Evolutionary conservation across 306 rosid genomes (phyloP).

Genomic region (Malus fusca): DNA sequence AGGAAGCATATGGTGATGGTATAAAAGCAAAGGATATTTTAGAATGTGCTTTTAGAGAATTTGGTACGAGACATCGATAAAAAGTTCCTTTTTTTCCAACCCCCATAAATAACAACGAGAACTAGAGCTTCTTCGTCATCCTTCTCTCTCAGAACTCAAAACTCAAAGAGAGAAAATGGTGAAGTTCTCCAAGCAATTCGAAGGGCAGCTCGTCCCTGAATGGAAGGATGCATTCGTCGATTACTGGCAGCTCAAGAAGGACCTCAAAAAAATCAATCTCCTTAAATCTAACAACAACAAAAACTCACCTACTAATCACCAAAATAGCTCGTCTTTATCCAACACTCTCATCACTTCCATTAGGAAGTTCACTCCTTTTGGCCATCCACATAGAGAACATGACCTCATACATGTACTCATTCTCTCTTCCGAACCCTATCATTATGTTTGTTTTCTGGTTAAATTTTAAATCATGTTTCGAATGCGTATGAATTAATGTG

Average conservation of each 20-base stretch:
- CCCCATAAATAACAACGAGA: constrained; percentile 48
- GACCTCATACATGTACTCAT: constrained; percentile 70
- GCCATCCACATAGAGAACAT: constrained; percentile 64
- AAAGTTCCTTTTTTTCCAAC: constrained; percentile 26
- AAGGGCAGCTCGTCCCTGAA: constrained; percentile 88
- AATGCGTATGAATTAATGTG: not conserved
- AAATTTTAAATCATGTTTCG: not conserved
- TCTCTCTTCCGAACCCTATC: not conserved
- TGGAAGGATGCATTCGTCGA: constrained; percentile 98
- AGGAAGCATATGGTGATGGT: constrained; percentile 59
- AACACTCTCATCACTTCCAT: constrained; percentile 46
- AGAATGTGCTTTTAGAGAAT: constrained; percentile 87
- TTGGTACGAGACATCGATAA: constrained; percentile 55
- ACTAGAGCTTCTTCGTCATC: constrained; percentile 1
- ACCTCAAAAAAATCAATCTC: constrained; percentile 57
- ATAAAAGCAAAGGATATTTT: constrained; percentile 59
- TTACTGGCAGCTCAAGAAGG: constrained; percentile 81
- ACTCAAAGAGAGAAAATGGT: constrained; percentile 47
- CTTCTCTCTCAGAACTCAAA: constrained; percentile 4
- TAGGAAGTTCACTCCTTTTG: constrained; percentile 48
- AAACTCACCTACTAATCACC: constrained; percentile 17
- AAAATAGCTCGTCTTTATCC: constrained; percentile 20
- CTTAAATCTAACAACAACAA: constrained; percentile 27
- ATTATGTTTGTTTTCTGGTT: not conserved
- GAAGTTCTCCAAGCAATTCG: constrained; percentile 91